Percentiles rank a stretch among this genome's conserved stretches.
Conservation (phyloP, 371 early-diverging fungal species). For the Mycotypha africana region DNA sequence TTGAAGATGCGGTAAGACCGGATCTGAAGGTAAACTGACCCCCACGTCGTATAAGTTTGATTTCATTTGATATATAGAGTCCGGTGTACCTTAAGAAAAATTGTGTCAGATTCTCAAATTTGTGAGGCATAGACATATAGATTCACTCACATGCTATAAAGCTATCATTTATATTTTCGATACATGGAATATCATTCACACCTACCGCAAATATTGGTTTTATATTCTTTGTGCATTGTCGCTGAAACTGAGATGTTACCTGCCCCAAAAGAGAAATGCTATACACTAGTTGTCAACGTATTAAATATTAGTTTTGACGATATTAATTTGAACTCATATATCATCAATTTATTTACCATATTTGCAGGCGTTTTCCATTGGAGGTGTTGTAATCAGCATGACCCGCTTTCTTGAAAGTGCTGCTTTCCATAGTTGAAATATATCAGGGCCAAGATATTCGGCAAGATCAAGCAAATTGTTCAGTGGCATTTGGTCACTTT, state of each 20-base stretch:
- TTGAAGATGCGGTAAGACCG: too few relatives aligned
- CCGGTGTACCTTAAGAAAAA: constrained; percentile 56
- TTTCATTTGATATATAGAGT: constrained; percentile 51
- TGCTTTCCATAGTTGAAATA: constrained; percentile 58
- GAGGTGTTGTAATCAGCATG: constrained; percentile 42
- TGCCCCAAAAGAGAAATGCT: constrained; percentile 33
- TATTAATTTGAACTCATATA: not conserved
- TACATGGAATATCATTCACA: constrained; percentile 48
- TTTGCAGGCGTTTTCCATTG: constrained; percentile 44
- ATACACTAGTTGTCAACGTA: constrained; percentile 40
- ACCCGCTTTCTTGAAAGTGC: constrained; percentile 50
- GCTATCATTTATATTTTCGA: constrained; percentile 31
- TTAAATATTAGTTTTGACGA: not conserved
- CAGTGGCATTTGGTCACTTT: too few relatives aligned
- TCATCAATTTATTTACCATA: too few relatives aligned
- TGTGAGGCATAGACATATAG: not conserved
- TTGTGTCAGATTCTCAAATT: too few relatives aligned
- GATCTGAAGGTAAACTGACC: constrained; percentile 43
- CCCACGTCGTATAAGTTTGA: constrained; percentile 49
- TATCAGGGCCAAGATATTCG: constrained; percentile 39
- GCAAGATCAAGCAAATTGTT: constrained; percentile 28
- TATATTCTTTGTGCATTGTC: constrained; percentile 10
- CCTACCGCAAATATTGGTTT: constrained; percentile 45
- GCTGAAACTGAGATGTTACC: constrained; percentile 14
- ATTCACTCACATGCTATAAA: constrained; percentile 49